These are phyloP conservation scores for Beauveria sp. DNA, from an alignment of 2,329 filamentous ascomycete genomes.

Conservation along the genomic window DNA sequence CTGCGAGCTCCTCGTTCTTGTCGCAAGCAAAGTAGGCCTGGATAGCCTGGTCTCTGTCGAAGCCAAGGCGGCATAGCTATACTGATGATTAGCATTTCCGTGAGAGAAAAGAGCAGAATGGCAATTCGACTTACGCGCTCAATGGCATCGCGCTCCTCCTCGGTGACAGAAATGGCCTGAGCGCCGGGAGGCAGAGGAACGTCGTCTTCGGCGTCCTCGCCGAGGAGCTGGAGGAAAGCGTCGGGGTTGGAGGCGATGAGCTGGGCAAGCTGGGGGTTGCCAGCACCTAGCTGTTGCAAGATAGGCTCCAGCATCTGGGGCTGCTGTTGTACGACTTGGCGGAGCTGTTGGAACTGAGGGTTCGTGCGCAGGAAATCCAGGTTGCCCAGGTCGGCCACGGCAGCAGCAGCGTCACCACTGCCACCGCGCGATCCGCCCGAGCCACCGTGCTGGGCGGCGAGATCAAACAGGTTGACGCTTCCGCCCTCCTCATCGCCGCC, in stretches of 20 bases:
- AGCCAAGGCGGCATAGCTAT: slow-evolving; percentile 85
- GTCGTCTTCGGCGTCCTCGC: slow-evolving; percentile 81
- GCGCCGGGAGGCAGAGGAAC: slow-evolving; percentile 79
- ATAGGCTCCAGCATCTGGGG: slow-evolving; percentile 98
- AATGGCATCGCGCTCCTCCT: slow-evolving; percentile 94
- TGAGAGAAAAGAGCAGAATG: neutral
- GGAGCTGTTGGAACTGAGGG: slow-evolving; percentile 94
- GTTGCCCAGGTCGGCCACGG: slow-evolving; percentile 58
- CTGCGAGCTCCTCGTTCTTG: slow-evolving; percentile 97
- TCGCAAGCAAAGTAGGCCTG: slow-evolving; percentile 99
- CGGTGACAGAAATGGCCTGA: slow-evolving; percentile 83
- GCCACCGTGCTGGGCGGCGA: slow-evolving; percentile 67
- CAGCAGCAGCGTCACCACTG: slow-evolving; percentile 39
- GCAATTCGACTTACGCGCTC: slow-evolving; percentile 58
- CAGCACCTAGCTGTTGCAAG: slow-evolving; percentile 87
- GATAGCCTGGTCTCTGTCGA: slow-evolving; percentile 86
- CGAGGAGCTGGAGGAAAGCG: slow-evolving; percentile 82
- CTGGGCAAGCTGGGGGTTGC: slow-evolving; percentile 89
- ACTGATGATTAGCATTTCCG: neutral
- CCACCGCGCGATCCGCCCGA: slow-evolving; percentile 35
- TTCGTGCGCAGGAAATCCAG: slow-evolving; percentile 93
- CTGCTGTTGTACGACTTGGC: slow-evolving; percentile 94
- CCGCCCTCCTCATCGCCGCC: slow-evolving; percentile 52
- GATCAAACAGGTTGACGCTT: slow-evolving; percentile 83
- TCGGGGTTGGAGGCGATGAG: slow-evolving; percentile 89